A percentile compares a stretch with the other conserved stretches of the same genome.
These are phyloP conservation scores for Austroboletus rostrupii DNA, from an alignment of 1,284 basidiomycete species.

Conservation along the genomic window DNA sequence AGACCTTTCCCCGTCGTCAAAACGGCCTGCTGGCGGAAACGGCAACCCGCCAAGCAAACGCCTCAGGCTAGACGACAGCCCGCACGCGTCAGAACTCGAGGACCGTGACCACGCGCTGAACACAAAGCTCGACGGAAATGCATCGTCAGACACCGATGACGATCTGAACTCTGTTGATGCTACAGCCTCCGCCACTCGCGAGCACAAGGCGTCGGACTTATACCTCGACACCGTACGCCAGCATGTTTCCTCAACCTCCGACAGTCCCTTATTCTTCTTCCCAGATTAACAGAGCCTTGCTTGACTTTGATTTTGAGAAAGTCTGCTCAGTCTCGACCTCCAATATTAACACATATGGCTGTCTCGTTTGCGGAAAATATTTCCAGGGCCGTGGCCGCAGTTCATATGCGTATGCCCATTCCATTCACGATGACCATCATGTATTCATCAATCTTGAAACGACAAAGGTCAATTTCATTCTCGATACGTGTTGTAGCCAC, in stretches of 20 bases:
- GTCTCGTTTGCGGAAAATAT: slow-evolving; percentile 97
- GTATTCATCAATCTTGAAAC: slow-evolving; percentile 96
- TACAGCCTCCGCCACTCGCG: slow-evolving; percentile 35
- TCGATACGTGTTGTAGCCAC: slow-evolving; percentile 16
- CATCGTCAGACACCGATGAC: slow-evolving; percentile 43
- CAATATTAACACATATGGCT: slow-evolving; percentile 97
- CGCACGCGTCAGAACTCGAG: slow-evolving; percentile 15
- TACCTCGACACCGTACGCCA: slow-evolving; percentile 89
- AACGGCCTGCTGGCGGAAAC: slow-evolving; percentile 7
- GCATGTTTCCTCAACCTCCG: slow-evolving; percentile 12
- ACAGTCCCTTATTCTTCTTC: slow-evolving; percentile 19
- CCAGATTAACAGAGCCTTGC: slow-evolving; percentile 81
- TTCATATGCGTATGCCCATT: slow-evolving; percentile 95
- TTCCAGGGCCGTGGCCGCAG: slow-evolving; percentile 94
- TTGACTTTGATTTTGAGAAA: slow-evolving; percentile 99
- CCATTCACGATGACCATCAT: slow-evolving; percentile 96
- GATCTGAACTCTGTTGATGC: slow-evolving; percentile 44
- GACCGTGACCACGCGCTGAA: slow-evolving; percentile 12
- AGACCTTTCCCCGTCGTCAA: slow-evolving; percentile 7
- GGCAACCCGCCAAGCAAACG: slow-evolving; percentile 43
- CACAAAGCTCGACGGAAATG: slow-evolving; percentile 28
- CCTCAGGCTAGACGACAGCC: slow-evolving; percentile 29
- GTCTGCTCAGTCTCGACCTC: slow-evolving; percentile 94
- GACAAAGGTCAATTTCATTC: slow-evolving; percentile 60
- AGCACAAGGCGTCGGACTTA: slow-evolving; percentile 73